phyloP scores from a whole-genome alignment of 371 early-diverging fungal genomes.

The Apophysomyces trapeziformis region DNA sequence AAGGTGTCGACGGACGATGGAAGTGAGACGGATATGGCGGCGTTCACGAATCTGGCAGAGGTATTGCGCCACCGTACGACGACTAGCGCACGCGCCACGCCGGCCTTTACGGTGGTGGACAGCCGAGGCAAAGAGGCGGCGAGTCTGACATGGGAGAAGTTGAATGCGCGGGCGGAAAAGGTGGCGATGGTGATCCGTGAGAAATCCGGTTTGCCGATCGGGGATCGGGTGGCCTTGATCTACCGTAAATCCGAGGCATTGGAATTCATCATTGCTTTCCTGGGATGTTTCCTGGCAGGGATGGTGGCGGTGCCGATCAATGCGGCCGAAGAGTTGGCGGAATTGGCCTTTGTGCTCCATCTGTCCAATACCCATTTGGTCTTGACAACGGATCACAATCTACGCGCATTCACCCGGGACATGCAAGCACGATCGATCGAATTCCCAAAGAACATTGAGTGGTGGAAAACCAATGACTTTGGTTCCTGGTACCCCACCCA shows the following conservation, averaged over 20 bases:
- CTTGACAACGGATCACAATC: slow-evolving; percentile 82
- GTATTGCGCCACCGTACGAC: slow-evolving; percentile 65
- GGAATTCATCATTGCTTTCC: slow-evolving; percentile 78
- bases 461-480: slow-evolving; percentile 81
- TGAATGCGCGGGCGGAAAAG: slow-evolving; percentile 73
- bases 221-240: slow-evolving; percentile 78
- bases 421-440: slow-evolving; percentile 61
- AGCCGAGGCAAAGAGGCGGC: slow-evolving; percentile 72
- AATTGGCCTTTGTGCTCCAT: slow-evolving; percentile 75
- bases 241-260: slow-evolving; percentile 81
- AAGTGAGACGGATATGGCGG: slow-evolving; percentile 31
- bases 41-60: slow-evolving; percentile 59
- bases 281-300: slow-evolving; percentile 82
- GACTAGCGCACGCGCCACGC: slow-evolving; percentile 40
- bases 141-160: slow-evolving; percentile 74
- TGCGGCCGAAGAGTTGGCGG: slow-evolving; percentile 79
- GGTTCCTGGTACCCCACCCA: slow-evolving; percentile 64
- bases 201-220: slow-evolving; percentile 56
- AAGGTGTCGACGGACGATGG: slow-evolving; percentile 19
- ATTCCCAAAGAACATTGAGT: slow-evolving; percentile 70
- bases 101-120: slow-evolving; percentile 76
- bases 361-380: slow-evolving; percentile 67
- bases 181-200: slow-evolving; percentile 66
- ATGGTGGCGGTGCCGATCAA: slow-evolving; percentile 86
- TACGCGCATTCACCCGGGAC: slow-evolving; percentile 72